These are phyloP conservation scores for Boletus fagicola DNA, from an alignment of 768 basidiomycete genomes.

Conservation along the genomic window DNA sequence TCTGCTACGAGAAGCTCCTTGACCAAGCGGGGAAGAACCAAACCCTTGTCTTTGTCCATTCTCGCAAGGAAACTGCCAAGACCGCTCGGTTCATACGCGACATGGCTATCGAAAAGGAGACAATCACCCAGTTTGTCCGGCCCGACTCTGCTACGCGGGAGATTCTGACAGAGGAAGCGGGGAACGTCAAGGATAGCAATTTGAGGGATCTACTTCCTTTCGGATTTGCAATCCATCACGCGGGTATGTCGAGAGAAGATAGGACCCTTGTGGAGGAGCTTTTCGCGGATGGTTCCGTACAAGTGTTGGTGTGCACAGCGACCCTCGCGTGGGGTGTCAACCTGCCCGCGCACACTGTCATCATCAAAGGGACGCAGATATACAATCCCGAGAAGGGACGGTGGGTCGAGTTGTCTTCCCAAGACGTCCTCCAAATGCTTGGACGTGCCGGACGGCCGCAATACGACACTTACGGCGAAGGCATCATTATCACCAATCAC, in stretches of 20 bases:
- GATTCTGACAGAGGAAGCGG: slow-evolving; percentile 81
- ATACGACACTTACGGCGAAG: slow-evolving; percentile 96
- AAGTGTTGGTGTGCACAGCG: slow-evolving; percentile 95
- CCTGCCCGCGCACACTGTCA: slow-evolving; percentile 93
- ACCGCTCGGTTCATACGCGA: slow-evolving; percentile 94
- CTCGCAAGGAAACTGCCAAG: slow-evolving; percentile 97
- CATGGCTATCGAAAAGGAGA: slow-evolving; percentile 94
- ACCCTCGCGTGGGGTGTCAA: slow-evolving; percentile 99
- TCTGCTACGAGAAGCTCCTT: slow-evolving; percentile 97
- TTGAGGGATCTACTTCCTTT: slow-evolving; percentile 90
- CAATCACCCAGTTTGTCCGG: slow-evolving; percentile 92
- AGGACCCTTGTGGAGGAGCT: slow-evolving; percentile 91
- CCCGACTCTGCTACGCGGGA: slow-evolving; percentile 90
- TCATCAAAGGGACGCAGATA: slow-evolving; percentile 99
- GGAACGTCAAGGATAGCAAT: slow-evolving; percentile 77
- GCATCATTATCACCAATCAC: slow-evolving; percentile 98
- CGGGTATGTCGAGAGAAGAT: slow-evolving; percentile 92
- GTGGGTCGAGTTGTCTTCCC: slow-evolving; percentile 93
- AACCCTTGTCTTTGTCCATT: slow-evolving; percentile 95
- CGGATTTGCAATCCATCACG: slow-evolving; percentile 97
- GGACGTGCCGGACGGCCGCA: slow-evolving; percentile 97
- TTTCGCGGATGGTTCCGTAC: slow-evolving; percentile 88
- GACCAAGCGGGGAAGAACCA: slow-evolving; percentile 91
- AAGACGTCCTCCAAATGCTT: slow-evolving; percentile 98
- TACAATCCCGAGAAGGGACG: slow-evolving; percentile 99